phyloP scores from a whole-genome alignment of 768 basidiomycete genomes.

The Gelatoporia subvermispora region DNA sequence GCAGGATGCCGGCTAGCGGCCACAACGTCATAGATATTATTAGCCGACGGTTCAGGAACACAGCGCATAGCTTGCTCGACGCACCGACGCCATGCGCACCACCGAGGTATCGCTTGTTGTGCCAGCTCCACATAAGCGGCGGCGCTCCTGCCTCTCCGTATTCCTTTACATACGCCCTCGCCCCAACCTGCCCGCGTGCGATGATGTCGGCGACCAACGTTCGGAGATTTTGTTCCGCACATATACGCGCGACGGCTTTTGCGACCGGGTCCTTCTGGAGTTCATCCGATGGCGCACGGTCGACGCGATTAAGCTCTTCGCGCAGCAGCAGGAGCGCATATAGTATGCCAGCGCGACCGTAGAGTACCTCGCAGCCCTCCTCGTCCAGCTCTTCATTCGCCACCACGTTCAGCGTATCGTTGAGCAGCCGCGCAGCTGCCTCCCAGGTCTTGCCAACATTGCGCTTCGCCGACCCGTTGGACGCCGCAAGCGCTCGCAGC shows the following conservation, averaged over 20 bases:
- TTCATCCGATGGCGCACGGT: not conserved
- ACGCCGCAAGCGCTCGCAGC: constrained; percentile 8
- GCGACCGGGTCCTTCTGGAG: constrained; percentile 9
- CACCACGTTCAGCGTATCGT: constrained; percentile 10
- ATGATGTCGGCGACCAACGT: constrained; percentile 43
- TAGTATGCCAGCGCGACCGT: constrained; percentile 54
- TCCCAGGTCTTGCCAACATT: constrained; percentile 7
- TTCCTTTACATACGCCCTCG: constrained; percentile 27
- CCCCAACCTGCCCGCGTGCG: constrained; percentile 36
- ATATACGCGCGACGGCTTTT: constrained; percentile 18
- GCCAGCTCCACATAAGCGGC: constrained; percentile 58
- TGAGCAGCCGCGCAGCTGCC: constrained; percentile 9
- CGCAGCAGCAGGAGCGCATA: constrained; percentile 49
- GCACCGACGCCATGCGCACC: constrained; percentile 56
- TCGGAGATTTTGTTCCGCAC: constrained; percentile 30
- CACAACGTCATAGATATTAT: too few species aligned
- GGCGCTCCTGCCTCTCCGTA: constrained; percentile 25
- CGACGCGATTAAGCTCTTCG: constrained; percentile 5
- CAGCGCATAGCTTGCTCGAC: constrained; percentile 11
- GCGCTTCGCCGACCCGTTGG: constrained; percentile 5
- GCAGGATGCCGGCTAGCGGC: constrained; percentile 46
- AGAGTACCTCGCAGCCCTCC: constrained; percentile 52
- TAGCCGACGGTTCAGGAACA: not conserved
- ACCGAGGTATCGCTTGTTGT: constrained; percentile 50
- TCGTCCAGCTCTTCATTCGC: constrained; percentile 24